Evolutionary conservation across 257 asterid species (phyloP).

Genomic region (Solanum rostratum): DNA sequence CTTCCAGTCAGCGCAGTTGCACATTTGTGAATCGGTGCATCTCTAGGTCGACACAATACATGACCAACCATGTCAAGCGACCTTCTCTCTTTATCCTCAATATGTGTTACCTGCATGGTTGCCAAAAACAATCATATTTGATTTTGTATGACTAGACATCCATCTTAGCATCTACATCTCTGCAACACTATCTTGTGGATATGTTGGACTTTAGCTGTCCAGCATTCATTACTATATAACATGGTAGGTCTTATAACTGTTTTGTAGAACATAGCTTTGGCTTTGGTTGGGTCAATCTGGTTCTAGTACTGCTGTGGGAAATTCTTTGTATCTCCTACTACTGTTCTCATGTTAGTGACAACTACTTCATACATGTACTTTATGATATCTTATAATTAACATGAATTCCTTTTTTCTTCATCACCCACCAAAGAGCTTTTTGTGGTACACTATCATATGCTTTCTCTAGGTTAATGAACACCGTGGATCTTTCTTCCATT

Average conservation of each 20-base stretch:
- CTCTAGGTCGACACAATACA: background rate
- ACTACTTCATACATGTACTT: background rate
- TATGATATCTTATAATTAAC: background rate
- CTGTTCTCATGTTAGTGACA: background rate
- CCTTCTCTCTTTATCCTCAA: background rate
- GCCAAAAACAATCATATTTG: too few species aligned
- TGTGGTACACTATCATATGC: background rate
- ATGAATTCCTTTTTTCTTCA: background rate
- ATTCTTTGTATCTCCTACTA: background rate
- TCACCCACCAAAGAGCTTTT: background rate
- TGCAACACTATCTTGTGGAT: background rate
- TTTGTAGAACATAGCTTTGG: background rate
- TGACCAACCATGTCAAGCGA: background rate
- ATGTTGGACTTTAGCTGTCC: background rate
- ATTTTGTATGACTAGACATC: background rate
- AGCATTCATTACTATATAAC: background rate
- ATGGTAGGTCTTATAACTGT: background rate
- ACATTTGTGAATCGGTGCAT: background rate
- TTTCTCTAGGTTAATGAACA: background rate
- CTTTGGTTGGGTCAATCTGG: background rate
- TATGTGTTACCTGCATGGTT: too few species aligned
- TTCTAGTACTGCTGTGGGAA: background rate
- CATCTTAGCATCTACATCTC: background rate
- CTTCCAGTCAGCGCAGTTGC: background rate
- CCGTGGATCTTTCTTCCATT: background rate